These are phyloP conservation scores for Backusella psychrophila DNA, from an alignment of 192 early-diverging fungal genomes.

Conservation along the genomic window DNA sequence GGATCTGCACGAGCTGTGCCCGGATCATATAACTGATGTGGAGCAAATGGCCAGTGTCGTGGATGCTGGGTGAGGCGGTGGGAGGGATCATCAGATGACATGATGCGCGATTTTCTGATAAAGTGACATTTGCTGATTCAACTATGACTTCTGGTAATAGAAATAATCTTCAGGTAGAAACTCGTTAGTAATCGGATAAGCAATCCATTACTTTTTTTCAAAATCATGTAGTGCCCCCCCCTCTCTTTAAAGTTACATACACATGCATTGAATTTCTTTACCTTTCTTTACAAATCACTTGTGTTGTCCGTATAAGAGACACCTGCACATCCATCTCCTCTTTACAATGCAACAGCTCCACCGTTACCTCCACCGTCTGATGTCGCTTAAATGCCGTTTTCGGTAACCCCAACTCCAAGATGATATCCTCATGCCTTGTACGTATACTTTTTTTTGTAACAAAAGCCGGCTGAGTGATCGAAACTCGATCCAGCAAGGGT, in stretches of 20 bases:
- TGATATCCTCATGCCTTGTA: background rate
- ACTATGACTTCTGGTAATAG: background rate
- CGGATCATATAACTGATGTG: background rate
- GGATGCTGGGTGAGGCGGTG: background rate
- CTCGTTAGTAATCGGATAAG: too few relatives aligned
- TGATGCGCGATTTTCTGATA: background rate
- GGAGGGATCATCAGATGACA: background rate
- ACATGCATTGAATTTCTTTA: background rate
- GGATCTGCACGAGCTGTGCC: background rate
- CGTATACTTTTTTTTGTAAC: background rate
- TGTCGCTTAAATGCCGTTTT: background rate
- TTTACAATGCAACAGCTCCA: background rate
- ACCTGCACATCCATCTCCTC: background rate
- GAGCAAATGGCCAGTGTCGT: background rate
- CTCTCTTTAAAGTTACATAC: background rate
- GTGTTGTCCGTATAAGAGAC: background rate
- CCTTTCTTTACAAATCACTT: background rate
- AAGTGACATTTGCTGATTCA: background rate
- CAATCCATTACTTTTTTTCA: too few relatives aligned
- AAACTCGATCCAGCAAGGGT: background rate
- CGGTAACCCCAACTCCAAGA: background rate
- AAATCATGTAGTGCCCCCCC: too few relatives aligned
- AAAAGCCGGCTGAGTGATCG: background rate
- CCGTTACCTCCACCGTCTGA: background rate
- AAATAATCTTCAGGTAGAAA: background rate